phyloP scores from a whole-genome alignment of 176 grass and related monocot species.

The Ensete glaucum region DNA sequence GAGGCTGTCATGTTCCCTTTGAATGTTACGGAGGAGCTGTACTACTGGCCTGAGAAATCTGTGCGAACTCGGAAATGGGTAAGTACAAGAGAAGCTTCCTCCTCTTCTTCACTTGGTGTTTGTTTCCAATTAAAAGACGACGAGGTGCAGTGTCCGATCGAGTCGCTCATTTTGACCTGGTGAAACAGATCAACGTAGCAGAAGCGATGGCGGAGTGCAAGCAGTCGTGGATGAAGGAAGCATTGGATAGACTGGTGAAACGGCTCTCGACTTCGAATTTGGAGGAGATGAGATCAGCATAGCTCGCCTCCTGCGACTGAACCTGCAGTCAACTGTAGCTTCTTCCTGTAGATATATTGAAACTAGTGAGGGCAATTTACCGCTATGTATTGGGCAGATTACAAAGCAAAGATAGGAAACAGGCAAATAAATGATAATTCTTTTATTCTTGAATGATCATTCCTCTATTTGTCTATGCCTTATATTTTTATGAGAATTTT shows the following conservation, averaged over 20 bases:
- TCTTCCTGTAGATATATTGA: neutral
- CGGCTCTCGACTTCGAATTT: neutral
- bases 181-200: neutral
- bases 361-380: neutral
- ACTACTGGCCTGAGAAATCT: slow-evolving; percentile 55
- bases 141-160: too few relatives aligned
- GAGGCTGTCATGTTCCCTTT: slow-evolving; percentile 56
- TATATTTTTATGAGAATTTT: too few relatives aligned
- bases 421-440: too few relatives aligned
- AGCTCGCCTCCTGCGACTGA: neutral
- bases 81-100: slow-evolving; percentile 6
- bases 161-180: neutral
- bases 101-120: neutral
- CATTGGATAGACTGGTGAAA: neutral
- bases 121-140: neutral
- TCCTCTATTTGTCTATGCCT: too few relatives aligned
- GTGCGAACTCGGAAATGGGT: slow-evolving; percentile 35
- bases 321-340: neutral
- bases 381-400: too few relatives aligned
- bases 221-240: slow-evolving; percentile 10
- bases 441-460: too few relatives aligned
- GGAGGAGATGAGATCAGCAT: neutral
- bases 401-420: too few relatives aligned
- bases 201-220: slow-evolving; percentile 8
- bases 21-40: slow-evolving; percentile 37